These are phyloP conservation scores for Botrytis medusae DNA, from an alignment of 2,329 filamentous ascomycete genomes.

Conservation along the genomic window DNA sequence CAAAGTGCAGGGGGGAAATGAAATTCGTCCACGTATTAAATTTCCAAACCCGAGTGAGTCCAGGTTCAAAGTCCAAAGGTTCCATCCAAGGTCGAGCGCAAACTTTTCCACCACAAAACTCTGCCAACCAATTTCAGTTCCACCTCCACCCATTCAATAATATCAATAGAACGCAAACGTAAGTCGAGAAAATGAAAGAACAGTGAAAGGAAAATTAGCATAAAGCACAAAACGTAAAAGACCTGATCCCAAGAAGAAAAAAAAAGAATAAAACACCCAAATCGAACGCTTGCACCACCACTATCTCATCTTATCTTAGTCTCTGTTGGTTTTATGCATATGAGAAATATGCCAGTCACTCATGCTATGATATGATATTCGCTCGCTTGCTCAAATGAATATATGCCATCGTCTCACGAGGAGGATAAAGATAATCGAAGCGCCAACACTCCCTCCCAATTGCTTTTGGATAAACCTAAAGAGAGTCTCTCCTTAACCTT, in stretches of 20 bases:
- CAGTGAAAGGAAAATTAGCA: neutral
- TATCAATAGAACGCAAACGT: neutral
- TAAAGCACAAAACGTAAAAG: neutral
- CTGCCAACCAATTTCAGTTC: neutral
- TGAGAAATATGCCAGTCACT: neutral
- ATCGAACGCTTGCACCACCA: neutral
- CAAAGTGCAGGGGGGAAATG: neutral
- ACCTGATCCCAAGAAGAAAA: neutral
- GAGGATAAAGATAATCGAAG: neutral
- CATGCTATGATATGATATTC: neutral
- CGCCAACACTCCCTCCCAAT: neutral
- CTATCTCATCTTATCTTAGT: neutral
- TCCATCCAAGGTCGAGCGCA: neutral
- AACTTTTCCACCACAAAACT: neutral
- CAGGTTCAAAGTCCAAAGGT: neutral
- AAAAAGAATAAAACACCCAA: neutral
- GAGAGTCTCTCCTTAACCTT: neutral
- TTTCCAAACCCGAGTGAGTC: neutral
- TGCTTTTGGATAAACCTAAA: neutral
- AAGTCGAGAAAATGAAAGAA: neutral
- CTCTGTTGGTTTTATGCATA: neutral
- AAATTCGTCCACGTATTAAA: neutral
- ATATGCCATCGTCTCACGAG: neutral
- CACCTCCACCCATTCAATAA: neutral
- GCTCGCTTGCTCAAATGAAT: neutral